These are phyloP conservation scores for Candida anglica DNA, from an alignment of 805 yeast genomes.

Conservation along the genomic window DNA sequence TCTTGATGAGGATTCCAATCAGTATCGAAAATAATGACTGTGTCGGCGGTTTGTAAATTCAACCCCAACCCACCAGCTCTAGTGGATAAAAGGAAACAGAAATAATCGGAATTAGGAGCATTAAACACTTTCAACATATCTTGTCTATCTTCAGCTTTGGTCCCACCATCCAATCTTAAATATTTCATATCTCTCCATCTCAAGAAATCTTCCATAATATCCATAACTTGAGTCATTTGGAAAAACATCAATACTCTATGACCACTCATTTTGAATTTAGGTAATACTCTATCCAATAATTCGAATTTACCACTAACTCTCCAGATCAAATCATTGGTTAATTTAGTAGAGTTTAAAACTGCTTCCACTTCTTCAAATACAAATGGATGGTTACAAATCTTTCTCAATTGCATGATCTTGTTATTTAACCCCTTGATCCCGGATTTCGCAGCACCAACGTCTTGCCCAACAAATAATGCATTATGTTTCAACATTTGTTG, in stretches of 20 bases:
- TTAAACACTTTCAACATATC: constrained; percentile 69
- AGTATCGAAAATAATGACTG: constrained; percentile 80
- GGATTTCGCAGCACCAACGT: constrained; percentile 54
- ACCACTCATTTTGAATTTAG: constrained; percentile 69
- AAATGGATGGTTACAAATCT: constrained; percentile 84
- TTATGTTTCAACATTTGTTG: constrained; percentile 76
- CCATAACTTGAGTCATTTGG: constrained; percentile 90
- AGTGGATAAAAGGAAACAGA: constrained; percentile 74
- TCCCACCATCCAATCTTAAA: constrained; percentile 76
- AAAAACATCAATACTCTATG: constrained; percentile 79
- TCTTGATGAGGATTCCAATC: constrained; percentile 94
- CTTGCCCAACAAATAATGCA: constrained; percentile 61
- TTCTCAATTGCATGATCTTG: constrained; percentile 80
- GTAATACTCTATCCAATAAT: constrained; percentile 67
- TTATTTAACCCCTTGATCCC: constrained; percentile 78
- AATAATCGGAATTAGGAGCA: constrained; percentile 72
- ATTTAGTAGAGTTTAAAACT: constrained; percentile 57
- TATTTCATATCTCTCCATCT: constrained; percentile 64
- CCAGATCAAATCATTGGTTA: constrained; percentile 67
- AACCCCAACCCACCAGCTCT: constrained; percentile 90
- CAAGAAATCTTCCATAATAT: constrained; percentile 81
- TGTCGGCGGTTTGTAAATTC: constrained; percentile 83
- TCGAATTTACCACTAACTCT: constrained; percentile 81
- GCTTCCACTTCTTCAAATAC: constrained; percentile 81
- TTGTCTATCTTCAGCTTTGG: constrained; percentile 82